phyloP scores from a whole-genome alignment of 352 stramenopile species.

The Phytophthora brassicae region DNA sequence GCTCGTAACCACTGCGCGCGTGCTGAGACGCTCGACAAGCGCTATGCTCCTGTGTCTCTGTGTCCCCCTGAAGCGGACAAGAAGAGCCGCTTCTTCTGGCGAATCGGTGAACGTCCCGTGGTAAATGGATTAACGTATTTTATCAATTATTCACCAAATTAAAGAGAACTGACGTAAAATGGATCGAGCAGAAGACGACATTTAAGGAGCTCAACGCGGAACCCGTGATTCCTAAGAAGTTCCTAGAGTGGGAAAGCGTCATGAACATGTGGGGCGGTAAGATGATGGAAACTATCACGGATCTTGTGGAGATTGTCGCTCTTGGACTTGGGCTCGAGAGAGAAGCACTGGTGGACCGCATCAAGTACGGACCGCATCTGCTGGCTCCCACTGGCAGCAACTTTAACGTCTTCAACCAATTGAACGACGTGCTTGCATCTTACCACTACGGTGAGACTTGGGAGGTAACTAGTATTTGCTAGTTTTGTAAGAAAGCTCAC shows the following conservation, averaged over 20 bases:
- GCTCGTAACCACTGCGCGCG: conserved; percentile 85
- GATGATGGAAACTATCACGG: conserved; percentile 79
- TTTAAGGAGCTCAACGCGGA: conserved; percentile 88
- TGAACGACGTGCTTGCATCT: conserved; percentile 88
- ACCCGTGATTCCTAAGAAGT: conserved; percentile 81
- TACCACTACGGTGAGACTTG: conserved; percentile 83
- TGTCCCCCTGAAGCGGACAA: conserved; percentile 90
- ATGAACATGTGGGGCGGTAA: conserved; percentile 94
- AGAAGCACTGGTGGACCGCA: conserved; percentile 71
- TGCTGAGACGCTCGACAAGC: conserved; percentile 49
- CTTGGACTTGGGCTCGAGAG: conserved; percentile 85
- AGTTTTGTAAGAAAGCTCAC: conserved; percentile 1
- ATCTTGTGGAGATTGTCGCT: conserved; percentile 88
- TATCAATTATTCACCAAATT: background rate
- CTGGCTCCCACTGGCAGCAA: conserved; percentile 90
- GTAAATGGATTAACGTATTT: conserved; percentile 10
- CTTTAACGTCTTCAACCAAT: conserved; percentile 76
- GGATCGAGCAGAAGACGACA: conserved; percentile 47
- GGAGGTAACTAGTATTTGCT: background rate
- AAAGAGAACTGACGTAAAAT: conserved; percentile 8
- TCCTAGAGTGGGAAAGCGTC: conserved; percentile 84
- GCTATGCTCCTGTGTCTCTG: conserved; percentile 75
- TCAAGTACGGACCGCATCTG: conserved; percentile 88
- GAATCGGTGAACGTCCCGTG: conserved; percentile 75
- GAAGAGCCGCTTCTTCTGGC: conserved; percentile 96